A percentile compares a stretch with the other conserved stretches of the same genome.
Evolutionary conservation across 257 asterid species (phyloP).

Genomic region (Capsicum chinense): DNA sequence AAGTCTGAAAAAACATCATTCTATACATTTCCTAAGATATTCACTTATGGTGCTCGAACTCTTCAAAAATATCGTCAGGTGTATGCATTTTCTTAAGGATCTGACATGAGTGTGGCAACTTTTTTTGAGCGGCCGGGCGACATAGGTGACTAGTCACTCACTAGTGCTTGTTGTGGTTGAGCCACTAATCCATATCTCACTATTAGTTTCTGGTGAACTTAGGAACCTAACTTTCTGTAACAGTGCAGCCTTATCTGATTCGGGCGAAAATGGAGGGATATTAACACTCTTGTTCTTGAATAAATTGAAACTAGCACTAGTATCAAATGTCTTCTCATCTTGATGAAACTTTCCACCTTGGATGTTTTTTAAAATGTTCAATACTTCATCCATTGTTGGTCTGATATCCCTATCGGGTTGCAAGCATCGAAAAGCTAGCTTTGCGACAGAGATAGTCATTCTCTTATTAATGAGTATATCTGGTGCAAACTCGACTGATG

Average conservation of each 20-base stretch:
- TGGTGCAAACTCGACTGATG: constrained; percentile 1
- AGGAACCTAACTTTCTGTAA: background rate
- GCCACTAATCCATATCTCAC: constrained; percentile 29
- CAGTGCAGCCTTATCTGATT: constrained; percentile 17
- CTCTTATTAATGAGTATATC: background rate
- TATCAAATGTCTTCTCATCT: constrained; percentile 21
- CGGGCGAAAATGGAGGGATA: background rate
- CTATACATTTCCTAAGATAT: background rate
- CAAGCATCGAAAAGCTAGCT: constrained; percentile 39
- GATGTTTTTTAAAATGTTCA: constrained; percentile 26
- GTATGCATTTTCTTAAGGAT: background rate
- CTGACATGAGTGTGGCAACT: background rate
- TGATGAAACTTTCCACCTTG: background rate
- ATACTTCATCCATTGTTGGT: constrained; percentile 35
- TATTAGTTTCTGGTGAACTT: constrained; percentile 6
- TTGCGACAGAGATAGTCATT: constrained; percentile 23
- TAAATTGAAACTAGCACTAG: constrained; percentile 10
- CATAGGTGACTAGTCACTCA: constrained; percentile 26
- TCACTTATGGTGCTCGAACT: background rate
- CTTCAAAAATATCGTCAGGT: background rate
- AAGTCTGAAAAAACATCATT: background rate
- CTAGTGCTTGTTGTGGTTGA: constrained; percentile 11
- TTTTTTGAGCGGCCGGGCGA: background rate
- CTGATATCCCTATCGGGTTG: constrained; percentile 33
- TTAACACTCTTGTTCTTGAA: constrained; percentile 25